Conservation (phyloP, 176 grass and related monocot genomes). For the Raddia distichophylla region DNA sequence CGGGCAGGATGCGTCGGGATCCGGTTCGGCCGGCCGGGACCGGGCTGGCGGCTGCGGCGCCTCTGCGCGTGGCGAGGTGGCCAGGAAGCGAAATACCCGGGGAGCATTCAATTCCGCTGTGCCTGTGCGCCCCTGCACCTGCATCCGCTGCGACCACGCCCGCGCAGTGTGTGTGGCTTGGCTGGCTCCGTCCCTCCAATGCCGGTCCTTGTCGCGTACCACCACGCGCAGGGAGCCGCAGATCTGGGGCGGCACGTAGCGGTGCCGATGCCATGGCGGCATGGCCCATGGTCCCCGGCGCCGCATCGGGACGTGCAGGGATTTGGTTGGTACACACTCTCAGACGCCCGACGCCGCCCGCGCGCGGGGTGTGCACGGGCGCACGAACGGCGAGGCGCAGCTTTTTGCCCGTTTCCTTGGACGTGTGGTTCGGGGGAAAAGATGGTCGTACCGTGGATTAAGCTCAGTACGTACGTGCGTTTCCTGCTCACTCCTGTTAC, state of each 20-base stretch:
- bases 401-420: not conserved
- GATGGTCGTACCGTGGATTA: too few species aligned
- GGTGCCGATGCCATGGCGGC: not conserved
- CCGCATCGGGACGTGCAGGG: not conserved
- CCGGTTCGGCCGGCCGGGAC: not conserved
- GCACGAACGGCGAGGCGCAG: not conserved
- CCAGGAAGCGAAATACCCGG: conserved; percentile 44
- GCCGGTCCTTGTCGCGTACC: not conserved
- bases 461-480: too few species aligned
- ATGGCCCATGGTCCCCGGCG: not conserved
- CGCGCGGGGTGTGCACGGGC: not conserved
- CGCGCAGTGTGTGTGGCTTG: not conserved
- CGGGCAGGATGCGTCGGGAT: not conserved
- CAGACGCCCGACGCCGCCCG: too few species aligned
- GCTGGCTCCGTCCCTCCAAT: not conserved
- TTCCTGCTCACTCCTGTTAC: too few species aligned
- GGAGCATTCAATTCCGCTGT: conserved; percentile 46
- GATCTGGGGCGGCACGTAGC: not conserved
- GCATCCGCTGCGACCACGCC: not conserved
- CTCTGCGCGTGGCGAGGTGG: not conserved
- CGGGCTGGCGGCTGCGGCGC: not conserved
- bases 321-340: not conserved
- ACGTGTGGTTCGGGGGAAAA: not conserved
- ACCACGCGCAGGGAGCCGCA: not conserved
- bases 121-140: not conserved